phyloP scores from a whole-genome alignment of 345 rosid species.

The Melaleuca alternifolia region DNA sequence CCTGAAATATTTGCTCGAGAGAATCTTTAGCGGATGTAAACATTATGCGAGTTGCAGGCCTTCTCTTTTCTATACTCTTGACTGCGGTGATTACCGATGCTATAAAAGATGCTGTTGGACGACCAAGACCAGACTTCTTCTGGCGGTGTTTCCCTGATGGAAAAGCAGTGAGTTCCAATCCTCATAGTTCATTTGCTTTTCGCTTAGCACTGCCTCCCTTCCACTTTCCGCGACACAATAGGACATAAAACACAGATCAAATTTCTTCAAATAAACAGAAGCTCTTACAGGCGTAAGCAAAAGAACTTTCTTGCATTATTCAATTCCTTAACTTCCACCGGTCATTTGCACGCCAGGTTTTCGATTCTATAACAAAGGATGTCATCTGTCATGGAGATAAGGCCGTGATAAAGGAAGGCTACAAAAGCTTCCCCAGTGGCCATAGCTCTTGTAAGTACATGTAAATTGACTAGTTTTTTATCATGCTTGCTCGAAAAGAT shows the following conservation, averaged over 20 bases:
- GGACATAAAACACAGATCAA: neutral
- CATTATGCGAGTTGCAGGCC: slow-evolving; percentile 22
- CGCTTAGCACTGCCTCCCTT: neutral
- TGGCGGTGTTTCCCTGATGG: slow-evolving; percentile 55
- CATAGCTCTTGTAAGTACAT: slow-evolving; percentile 39
- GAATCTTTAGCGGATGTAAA: neutral
- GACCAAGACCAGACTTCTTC: slow-evolving; percentile 62
- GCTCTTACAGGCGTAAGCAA: neutral
- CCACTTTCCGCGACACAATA: neutral
- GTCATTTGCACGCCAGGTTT: slow-evolving; percentile 20
- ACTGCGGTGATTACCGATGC: slow-evolving; percentile 60
- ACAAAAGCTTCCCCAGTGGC: slow-evolving; percentile 70
- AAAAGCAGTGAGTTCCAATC: slow-evolving; percentile 19
- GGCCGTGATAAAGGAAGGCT: slow-evolving; percentile 46
- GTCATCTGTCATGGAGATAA: slow-evolving; percentile 43
- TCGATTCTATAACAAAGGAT: slow-evolving; percentile 18
- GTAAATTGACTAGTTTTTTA: neutral
- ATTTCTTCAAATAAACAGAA: neutral
- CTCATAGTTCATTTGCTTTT: neutral
- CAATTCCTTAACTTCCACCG: neutral
- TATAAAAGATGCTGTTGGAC: slow-evolving; percentile 52
- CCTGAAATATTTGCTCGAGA: neutral
- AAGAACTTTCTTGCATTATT: neutral
- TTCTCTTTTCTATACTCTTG: slow-evolving; percentile 31
- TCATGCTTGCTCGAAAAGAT: neutral